These are phyloP conservation scores for Ophiostoma novo-ulmi DNA, from an alignment of 2,329 filamentous ascomycete genomes.

Conservation along the genomic window DNA sequence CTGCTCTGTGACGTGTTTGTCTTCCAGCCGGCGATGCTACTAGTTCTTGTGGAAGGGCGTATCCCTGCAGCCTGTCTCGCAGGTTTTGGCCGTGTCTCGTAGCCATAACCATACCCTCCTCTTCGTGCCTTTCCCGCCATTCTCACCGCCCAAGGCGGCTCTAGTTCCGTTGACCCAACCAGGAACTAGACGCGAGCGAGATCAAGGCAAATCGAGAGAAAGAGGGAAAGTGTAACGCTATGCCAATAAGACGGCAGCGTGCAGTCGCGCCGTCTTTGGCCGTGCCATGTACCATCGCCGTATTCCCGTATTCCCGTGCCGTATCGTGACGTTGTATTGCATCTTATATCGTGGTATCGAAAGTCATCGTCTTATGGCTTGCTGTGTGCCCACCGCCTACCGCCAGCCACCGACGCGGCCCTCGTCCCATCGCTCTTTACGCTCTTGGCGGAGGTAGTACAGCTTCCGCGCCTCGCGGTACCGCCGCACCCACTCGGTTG, in stretches of 20 bases:
- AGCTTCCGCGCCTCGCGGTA: slow-evolving; percentile 75
- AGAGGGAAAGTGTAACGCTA: not conserved
- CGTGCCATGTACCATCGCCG: not conserved
- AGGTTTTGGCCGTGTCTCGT: not conserved
- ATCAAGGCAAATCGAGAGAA: not conserved
- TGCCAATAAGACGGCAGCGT: not conserved
- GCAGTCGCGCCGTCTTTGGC: not conserved
- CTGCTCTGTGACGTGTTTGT: slow-evolving; percentile 10
- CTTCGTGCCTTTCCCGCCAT: not conserved
- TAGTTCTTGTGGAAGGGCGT: not conserved
- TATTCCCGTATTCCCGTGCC: not conserved
- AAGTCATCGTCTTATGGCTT: not conserved
- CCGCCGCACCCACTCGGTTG: slow-evolving; percentile 74
- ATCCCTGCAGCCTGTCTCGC: not conserved
- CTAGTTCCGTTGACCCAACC: not conserved
- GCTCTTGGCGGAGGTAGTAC: slow-evolving; percentile 75
- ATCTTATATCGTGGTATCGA: not conserved
- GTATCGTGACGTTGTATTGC: not conserved
- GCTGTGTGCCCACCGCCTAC: slow-evolving; percentile 34
- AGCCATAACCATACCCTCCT: not conserved
- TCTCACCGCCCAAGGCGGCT: not conserved
- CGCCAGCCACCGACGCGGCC: slow-evolving; percentile 92
- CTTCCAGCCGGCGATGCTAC: slow-evolving; percentile 7
- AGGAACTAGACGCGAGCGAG: not conserved
- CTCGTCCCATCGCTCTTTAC: slow-evolving; percentile 93